Conservation (phyloP, 1,284 basidiomycete genomes). For the Naganishia sp. region DNA sequence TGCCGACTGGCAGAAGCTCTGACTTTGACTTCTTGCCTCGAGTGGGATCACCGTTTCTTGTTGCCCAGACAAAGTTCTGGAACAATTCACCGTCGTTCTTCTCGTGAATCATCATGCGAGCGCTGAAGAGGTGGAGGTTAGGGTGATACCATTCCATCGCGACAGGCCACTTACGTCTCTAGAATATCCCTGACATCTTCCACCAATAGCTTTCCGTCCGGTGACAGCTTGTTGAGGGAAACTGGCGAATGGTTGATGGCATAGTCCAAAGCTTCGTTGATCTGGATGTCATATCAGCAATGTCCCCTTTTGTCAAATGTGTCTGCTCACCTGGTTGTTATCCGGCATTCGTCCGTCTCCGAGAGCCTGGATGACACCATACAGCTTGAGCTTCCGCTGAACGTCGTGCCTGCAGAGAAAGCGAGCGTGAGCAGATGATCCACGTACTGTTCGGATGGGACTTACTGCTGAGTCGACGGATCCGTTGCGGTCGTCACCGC, state of each 20-base stretch:
- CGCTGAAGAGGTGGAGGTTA: constrained; percentile 48
- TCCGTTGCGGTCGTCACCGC: constrained; percentile 49
- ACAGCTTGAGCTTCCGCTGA: constrained; percentile 60
- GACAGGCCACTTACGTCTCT: constrained; percentile 56
- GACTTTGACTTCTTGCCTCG: constrained; percentile 56
- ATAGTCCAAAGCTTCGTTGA: constrained; percentile 71
- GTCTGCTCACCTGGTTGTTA: constrained; percentile 56
- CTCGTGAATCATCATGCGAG: constrained; percentile 66
- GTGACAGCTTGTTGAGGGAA: constrained; percentile 66
- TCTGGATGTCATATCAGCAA: constrained; percentile 57
- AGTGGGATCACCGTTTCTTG: constrained; percentile 61
- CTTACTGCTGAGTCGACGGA: constrained; percentile 47
- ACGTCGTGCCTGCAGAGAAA: constrained; percentile 42
- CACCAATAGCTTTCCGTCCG: constrained; percentile 73
- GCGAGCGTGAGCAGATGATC: not conserved
- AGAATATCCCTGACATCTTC: constrained; percentile 73
- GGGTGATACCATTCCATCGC: constrained; percentile 24
- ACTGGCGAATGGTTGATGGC: constrained; percentile 69
- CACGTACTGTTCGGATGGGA: no score
- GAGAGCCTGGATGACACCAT: constrained; percentile 75
- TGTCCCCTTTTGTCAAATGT: not conserved
- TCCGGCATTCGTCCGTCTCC: constrained; percentile 74
- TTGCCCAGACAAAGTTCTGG: constrained; percentile 77
- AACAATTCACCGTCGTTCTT: constrained; percentile 90
- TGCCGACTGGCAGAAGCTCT: constrained; percentile 60